Conservation (phyloP, 306 rosid genomes). For the Cyamopsis tetragonoloba region DNA sequence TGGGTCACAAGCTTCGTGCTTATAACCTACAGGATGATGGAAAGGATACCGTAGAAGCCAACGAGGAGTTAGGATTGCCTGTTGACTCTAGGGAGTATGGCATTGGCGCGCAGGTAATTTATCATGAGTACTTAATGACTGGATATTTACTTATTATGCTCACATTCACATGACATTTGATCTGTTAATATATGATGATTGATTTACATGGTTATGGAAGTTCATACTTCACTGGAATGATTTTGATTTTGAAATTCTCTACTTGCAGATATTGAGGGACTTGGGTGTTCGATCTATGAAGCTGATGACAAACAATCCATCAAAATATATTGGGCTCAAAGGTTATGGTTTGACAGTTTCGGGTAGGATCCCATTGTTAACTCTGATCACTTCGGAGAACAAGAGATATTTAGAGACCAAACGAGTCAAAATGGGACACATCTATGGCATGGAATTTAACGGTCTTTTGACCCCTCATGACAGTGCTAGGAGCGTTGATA, state of each 20-base stretch:
- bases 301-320: constrained; percentile 87
- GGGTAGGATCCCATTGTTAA: constrained; percentile 69
- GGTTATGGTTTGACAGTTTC: constrained; percentile 78
- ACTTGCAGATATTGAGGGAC: constrained; percentile 65
- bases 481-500: constrained; percentile 23
- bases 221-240: not conserved
- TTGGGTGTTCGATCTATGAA: constrained; percentile 82
- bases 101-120: constrained; percentile 87
- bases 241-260: constrained; percentile 12
- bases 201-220: not conserved
- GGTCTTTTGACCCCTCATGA: constrained; percentile 32
- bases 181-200: not conserved
- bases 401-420: constrained; percentile 70
- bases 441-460: constrained; percentile 42
- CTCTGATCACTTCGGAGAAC: constrained; percentile 73
- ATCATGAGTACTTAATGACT: not conserved
- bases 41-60: constrained; percentile 89
- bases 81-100: constrained; percentile 96
- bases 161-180: not conserved
- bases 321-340: constrained; percentile 73
- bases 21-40: constrained; percentile 87
- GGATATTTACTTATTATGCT: not conserved
- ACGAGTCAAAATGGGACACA: constrained; percentile 74
- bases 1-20: constrained; percentile 94
- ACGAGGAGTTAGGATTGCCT: constrained; percentile 90